These are phyloP conservation scores for Hypericum androsaemum DNA, from an alignment of 345 rosid species.

Conservation along the genomic window DNA sequence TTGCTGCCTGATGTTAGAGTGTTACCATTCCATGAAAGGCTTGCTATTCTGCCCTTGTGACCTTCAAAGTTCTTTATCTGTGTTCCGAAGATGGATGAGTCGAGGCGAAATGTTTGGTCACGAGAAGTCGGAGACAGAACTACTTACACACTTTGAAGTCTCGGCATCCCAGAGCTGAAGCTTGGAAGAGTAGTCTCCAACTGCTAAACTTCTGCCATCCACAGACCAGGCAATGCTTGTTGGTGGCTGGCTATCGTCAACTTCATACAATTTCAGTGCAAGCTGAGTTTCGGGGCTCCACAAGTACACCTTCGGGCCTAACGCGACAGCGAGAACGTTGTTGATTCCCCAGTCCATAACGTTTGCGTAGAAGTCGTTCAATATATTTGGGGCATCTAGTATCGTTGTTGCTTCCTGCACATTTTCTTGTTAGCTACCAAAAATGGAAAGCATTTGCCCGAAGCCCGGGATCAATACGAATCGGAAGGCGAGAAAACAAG, in stretches of 20 bases:
- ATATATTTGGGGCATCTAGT: constrained; percentile 40
- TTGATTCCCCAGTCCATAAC: constrained; percentile 39
- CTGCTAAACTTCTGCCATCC: constrained; percentile 27
- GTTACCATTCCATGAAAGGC: constrained; percentile 34
- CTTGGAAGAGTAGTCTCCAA: constrained; percentile 30
- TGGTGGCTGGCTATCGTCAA: constrained; percentile 6
- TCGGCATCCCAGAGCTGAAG: constrained; percentile 40
- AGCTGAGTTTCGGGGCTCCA: constrained; percentile 26
- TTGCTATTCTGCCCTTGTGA: constrained; percentile 28
- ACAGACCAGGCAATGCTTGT: constrained; percentile 39
- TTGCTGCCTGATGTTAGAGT: constrained; percentile 39
- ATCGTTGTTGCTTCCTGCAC: constrained; percentile 30
- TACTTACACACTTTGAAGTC: constrained; percentile 36
- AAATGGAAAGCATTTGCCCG: not conserved
- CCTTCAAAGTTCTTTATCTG: constrained; percentile 34
- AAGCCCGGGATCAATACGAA: no score
- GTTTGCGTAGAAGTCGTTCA: constrained; percentile 32
- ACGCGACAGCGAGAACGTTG: constrained; percentile 35
- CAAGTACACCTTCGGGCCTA: constrained; percentile 28
- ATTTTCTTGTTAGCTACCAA: constrained; percentile 3
- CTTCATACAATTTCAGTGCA: constrained; percentile 13
- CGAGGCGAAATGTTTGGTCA: not conserved
- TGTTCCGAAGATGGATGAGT: not conserved
- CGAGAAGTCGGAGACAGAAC: not conserved
- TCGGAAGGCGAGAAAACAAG: no score